phyloP scores from a whole-genome alignment of 2,329 filamentous ascomycete genomes.

The Sarocladiaceae sp. region DNA sequence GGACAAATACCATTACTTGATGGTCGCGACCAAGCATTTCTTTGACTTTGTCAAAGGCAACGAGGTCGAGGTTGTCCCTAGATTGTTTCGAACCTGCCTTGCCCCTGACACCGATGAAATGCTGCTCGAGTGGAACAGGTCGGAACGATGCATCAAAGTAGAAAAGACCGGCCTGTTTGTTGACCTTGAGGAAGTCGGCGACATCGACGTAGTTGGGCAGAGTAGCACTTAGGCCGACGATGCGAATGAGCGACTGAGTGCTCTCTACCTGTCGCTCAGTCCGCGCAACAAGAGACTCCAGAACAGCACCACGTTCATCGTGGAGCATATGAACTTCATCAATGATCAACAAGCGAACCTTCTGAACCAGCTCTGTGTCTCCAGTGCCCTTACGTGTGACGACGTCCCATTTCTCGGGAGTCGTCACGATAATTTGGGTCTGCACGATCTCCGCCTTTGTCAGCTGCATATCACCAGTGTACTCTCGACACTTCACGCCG shows the following conservation, averaged over 20 bases:
- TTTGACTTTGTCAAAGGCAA: conserved; percentile 88
- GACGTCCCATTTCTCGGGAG: conserved; percentile 98
- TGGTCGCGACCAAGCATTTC: conserved; percentile 91
- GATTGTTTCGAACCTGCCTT: conserved; percentile 76
- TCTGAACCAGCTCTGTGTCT: conserved; percentile 95
- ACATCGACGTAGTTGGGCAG: conserved; percentile 96
- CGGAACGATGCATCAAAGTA: conserved; percentile 97
- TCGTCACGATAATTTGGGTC: conserved; percentile 97
- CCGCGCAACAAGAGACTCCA: conserved; percentile 91
- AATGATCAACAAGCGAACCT: conserved; percentile 91
- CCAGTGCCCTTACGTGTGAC: conserved; percentile 95
- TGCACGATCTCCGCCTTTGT: conserved; percentile 93
- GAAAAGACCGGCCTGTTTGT: conserved; percentile 85
- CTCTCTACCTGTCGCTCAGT: conserved; percentile 97
- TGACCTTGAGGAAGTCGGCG: conserved; percentile 93
- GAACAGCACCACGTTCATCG: conserved; percentile 89
- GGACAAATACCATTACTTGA: conserved; percentile 98
- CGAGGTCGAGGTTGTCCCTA: conserved; percentile 80
- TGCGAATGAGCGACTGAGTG: conserved; percentile 93
- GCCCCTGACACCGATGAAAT: conserved; percentile 93
- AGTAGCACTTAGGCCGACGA: conserved; percentile 91
- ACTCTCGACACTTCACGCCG: conserved; percentile 83
- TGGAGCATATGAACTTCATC: conserved; percentile 99
- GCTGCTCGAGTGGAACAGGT: conserved; percentile 91
- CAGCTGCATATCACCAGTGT: conserved; percentile 97